These are phyloP conservation scores for Aspergillus sp. DNA, from an alignment of 2,329 filamentous ascomycete genomes.

Conservation along the genomic window DNA sequence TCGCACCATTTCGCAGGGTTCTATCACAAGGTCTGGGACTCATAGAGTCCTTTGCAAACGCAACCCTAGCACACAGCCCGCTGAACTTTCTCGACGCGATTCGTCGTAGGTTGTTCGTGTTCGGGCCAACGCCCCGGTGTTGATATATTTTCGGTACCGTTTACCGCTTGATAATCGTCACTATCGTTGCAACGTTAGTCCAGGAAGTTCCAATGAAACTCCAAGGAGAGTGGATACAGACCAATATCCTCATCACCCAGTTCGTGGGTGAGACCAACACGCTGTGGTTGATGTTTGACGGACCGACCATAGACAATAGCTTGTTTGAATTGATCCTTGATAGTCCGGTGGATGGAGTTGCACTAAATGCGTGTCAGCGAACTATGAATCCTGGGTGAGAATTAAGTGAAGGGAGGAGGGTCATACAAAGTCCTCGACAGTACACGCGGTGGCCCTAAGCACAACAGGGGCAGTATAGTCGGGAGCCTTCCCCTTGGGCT, in stretches of 20 bases:
- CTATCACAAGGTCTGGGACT: slow-evolving; percentile 29
- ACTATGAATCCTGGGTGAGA: neutral
- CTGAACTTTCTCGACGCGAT: slow-evolving; percentile 23
- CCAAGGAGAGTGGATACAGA: slow-evolving; percentile 48
- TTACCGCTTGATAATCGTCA: slow-evolving; percentile 71
- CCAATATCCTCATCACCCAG: slow-evolving; percentile 96
- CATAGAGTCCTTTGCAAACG: slow-evolving; percentile 21
- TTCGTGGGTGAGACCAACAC: slow-evolving; percentile 87
- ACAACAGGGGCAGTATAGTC: slow-evolving; percentile 93
- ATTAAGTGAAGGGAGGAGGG: slow-evolving; percentile 2
- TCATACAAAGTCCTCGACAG: slow-evolving; percentile 94
- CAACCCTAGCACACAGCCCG: slow-evolving; percentile 19
- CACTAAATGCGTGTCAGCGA: slow-evolving; percentile 61
- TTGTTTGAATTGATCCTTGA: slow-evolving; percentile 91
- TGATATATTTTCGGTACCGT: slow-evolving; percentile 15
- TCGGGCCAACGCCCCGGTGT: slow-evolving; percentile 23
- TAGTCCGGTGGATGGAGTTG: slow-evolving; percentile 94
- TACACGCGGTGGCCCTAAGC: slow-evolving; percentile 76
- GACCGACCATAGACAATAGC: slow-evolving; percentile 97
- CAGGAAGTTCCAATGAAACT: slow-evolving; percentile 8
- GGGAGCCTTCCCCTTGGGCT: slow-evolving; percentile 91
- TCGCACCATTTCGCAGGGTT: slow-evolving; percentile 28
- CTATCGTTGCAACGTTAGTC: slow-evolving; percentile 40
- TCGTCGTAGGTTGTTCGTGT: slow-evolving; percentile 29
- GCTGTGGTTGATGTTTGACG: slow-evolving; percentile 97